A percentile compares a stretch with the other conserved stretches of the same genome.
Evolutionary conservation across 129 eudicot genomes (phyloP).

Genomic region (Deinandra increscens): DNA sequence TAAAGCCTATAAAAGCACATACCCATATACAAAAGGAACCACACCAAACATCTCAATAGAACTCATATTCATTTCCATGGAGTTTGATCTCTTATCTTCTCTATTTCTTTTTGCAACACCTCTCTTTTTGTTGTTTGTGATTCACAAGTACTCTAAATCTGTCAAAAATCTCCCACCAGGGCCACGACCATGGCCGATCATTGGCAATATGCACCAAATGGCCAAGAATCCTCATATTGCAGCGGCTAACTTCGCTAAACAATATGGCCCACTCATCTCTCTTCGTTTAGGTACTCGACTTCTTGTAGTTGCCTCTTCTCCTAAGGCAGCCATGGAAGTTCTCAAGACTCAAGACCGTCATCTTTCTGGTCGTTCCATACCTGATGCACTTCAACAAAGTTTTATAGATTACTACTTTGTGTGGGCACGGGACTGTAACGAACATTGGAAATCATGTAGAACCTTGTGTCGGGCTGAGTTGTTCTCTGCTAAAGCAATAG

Average conservation of each 20-base stretch:
- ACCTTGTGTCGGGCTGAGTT: not conserved
- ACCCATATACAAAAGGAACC: not conserved
- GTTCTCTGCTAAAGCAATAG: not conserved
- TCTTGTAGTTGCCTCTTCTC: constrained; percentile 31
- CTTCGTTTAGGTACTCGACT: constrained; percentile 26
- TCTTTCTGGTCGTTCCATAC: constrained; percentile 6
- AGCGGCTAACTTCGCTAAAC: not conserved
- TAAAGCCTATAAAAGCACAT: not conserved
- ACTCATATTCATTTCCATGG: not conserved
- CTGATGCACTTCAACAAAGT: not conserved
- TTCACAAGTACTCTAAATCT: constrained; percentile 10
- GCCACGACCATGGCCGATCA: constrained; percentile 25
- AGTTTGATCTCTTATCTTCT: not conserved
- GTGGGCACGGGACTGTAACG: constrained; percentile 6
- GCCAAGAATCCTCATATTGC: constrained; percentile 13
- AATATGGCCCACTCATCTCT: constrained; percentile 16
- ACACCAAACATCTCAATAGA: not conserved
- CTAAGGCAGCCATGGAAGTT: constrained; percentile 1
- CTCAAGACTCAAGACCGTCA: constrained; percentile 3
- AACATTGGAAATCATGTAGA: constrained; percentile 1
- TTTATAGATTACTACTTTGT: constrained; percentile 12
- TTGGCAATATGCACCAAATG: constrained; percentile 31
- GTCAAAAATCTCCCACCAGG: constrained; percentile 5
- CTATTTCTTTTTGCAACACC: not conserved
- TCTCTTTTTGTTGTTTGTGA: constrained; percentile 6